Conservation (phyloP, 2,329 filamentous ascomycete species). For the Pestalotiopsis sp. region DNA sequence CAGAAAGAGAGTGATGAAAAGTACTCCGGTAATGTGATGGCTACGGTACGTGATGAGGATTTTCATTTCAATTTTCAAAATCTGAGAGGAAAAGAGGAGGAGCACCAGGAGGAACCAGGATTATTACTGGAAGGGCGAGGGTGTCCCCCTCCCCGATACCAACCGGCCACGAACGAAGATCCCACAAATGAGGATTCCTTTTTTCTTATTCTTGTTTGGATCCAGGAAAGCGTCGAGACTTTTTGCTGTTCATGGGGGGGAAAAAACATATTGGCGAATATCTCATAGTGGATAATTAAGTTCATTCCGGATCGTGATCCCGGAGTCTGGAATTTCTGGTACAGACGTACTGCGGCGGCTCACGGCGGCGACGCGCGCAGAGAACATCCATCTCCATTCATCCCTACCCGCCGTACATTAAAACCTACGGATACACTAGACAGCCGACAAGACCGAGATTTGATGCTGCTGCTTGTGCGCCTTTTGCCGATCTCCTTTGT, state of each 20-base stretch:
- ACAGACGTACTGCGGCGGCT: too few relatives aligned
- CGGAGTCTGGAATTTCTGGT: background rate
- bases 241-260: background rate
- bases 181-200: background rate
- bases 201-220: background rate
- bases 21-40: background rate
- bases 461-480: background rate
- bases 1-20: background rate
- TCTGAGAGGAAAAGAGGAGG: background rate
- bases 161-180: background rate
- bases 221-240: background rate
- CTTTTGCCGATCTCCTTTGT: background rate
- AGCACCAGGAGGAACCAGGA: background rate
- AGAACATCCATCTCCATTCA: background rate
- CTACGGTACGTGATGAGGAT: background rate
- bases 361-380: background rate
- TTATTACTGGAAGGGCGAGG: background rate
- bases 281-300: background rate
- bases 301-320: background rate
- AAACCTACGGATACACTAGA: background rate
- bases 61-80: background rate
- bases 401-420: background rate
- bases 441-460: background rate
- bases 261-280: background rate
- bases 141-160: background rate